phyloP scores from a whole-genome alignment of 495 filamentous ascomycete species.

The Pyrenopolyporus hunteri region DNA sequence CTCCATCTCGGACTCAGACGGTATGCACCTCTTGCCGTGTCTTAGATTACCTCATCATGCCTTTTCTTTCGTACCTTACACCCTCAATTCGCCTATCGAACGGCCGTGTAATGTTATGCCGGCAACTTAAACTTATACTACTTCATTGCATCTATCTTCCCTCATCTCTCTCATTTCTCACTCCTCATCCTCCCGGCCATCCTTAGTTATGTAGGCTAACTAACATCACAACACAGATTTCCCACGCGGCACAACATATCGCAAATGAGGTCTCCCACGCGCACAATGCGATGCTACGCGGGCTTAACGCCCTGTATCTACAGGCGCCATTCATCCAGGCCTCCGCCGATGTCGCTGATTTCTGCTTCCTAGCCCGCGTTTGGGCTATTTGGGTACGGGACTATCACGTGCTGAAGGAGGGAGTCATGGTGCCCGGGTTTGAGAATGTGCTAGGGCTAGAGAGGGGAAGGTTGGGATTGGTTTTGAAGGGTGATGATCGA shows the following conservation, averaged over 20 bases:
- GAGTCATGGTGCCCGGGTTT: constrained; percentile 42
- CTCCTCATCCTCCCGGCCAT: too few relatives aligned
- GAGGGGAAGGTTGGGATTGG: constrained; percentile 13
- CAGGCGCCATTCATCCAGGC: constrained; percentile 51
- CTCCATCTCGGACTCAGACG: constrained; percentile 34
- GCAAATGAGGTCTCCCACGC: constrained; percentile 53
- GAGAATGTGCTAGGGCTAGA: constrained; percentile 38
- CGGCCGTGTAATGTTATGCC: too few relatives aligned
- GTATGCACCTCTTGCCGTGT: constrained; percentile 17
- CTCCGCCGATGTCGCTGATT: constrained; percentile 45
- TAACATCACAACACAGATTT: constrained; percentile 29
- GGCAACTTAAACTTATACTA: not conserved
- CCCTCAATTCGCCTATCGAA: too few relatives aligned
- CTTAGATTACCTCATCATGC: not conserved
- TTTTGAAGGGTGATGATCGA: not conserved
- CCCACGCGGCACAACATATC: constrained; percentile 38
- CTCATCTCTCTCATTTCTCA: not conserved
- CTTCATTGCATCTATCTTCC: not conserved
- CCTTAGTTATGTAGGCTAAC: too few relatives aligned
- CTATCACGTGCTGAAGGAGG: constrained; percentile 45
- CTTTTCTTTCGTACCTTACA: not conserved
- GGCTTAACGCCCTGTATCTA: constrained; percentile 56
- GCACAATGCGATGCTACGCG: constrained; percentile 57
- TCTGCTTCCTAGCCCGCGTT: constrained; percentile 46
- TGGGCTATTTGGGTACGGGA: constrained; percentile 43